Conservation (phyloP, 352 stramenopile genomes). For the Pythium biforme region DNA sequence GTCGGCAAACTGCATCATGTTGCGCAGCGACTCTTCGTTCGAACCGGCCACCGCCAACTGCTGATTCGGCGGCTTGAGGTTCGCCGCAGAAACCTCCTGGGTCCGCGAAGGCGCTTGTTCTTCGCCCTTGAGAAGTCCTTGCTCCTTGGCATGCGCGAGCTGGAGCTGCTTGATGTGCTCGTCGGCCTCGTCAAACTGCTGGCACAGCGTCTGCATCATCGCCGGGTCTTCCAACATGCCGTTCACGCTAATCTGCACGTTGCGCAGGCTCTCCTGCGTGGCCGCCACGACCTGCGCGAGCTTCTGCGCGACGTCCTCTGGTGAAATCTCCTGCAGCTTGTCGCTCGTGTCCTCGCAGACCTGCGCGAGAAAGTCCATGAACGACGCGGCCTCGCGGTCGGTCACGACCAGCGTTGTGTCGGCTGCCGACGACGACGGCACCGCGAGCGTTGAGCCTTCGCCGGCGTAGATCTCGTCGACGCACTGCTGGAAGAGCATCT, state of each 20-base stretch:
- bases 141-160: constrained; percentile 26
- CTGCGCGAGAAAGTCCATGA: constrained; percentile 68
- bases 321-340: constrained; percentile 44
- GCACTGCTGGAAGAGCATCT: constrained; percentile 33
- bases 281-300: constrained; percentile 55
- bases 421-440: background rate
- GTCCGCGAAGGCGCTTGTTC: background rate
- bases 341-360: constrained; percentile 63
- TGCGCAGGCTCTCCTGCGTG: constrained; percentile 66
- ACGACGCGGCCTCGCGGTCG: constrained; percentile 33
- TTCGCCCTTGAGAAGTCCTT: constrained; percentile 11
- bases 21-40: constrained; percentile 70
- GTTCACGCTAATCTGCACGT: constrained; percentile 48
- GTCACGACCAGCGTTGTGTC: constrained; percentile 10
- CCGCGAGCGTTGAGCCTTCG: constrained; percentile 17
- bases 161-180: constrained; percentile 40
- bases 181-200: constrained; percentile 51
- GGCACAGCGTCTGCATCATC: constrained; percentile 56
- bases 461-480: constrained; percentile 24
- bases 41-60: constrained; percentile 26
- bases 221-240: constrained; percentile 62
- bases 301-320: constrained; percentile 49
- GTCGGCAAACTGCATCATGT: constrained; percentile 71
- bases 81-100: background rate
- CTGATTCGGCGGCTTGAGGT: background rate